Conservation (phyloP, 1,284 basidiomycete species). For the Ustilago trichophora region DNA sequence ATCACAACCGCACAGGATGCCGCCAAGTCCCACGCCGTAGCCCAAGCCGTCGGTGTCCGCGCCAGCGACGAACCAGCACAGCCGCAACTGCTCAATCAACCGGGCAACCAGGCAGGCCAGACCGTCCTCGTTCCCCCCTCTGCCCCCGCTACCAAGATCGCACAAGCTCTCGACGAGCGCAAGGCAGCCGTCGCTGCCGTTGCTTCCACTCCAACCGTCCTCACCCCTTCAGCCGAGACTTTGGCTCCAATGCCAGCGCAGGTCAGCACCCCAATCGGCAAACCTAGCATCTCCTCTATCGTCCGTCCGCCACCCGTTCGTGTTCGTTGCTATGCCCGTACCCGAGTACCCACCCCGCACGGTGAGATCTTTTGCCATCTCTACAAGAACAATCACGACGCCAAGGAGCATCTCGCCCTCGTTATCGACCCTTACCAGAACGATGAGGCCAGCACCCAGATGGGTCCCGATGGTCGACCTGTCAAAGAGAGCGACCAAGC, state of each 20-base stretch:
- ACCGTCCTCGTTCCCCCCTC: conserved; percentile 27
- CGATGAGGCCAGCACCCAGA: conserved; percentile 23
- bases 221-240: conserved; percentile 13
- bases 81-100: conserved; percentile 20
- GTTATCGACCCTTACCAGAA: conserved; percentile 77
- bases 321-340: conserved; percentile 91
- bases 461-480: conserved; percentile 31
- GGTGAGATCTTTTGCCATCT: conserved; percentile 92
- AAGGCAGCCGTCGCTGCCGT: conserved; percentile 30
- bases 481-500: conserved; percentile 29
- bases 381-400: conserved; percentile 84
- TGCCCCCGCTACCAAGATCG: conserved; percentile 16
- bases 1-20: neutral
- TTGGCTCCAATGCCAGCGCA: conserved; percentile 15
- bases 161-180: conserved; percentile 33
- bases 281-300: conserved; percentile 44
- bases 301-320: conserved; percentile 54
- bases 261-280: conserved; percentile 23
- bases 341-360: conserved; percentile 94
- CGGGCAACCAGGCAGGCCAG: conserved; percentile 31
- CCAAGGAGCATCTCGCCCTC: conserved; percentile 96
- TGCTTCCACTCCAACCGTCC: conserved; percentile 6
- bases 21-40: conserved; percentile 2
- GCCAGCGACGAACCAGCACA: conserved; percentile 36
- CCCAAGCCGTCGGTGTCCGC: conserved; percentile 11